Evolutionary conservation across 1,284 basidiomycete genomes (phyloP).

Genomic region (Fomitopsis schrenkii): DNA sequence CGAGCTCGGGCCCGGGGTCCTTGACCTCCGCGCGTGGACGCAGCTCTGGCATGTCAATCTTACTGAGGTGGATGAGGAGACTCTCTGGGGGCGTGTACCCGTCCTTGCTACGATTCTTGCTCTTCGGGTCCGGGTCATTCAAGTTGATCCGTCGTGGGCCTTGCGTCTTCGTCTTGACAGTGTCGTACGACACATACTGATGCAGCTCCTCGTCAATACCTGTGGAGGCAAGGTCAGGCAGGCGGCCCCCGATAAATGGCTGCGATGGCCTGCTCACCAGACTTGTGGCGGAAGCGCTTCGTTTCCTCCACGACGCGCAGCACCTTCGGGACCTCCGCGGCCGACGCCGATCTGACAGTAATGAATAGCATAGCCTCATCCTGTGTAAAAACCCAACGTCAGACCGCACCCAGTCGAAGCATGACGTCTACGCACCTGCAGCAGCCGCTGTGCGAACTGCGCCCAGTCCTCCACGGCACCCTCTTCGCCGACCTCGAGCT

Average conservation of each 20-base stretch:
- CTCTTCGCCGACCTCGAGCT: constrained; percentile 66
- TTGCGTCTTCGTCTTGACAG: constrained; percentile 32
- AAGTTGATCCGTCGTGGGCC: constrained; percentile 67
- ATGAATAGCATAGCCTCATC: constrained; percentile 80
- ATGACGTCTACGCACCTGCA: constrained; percentile 43
- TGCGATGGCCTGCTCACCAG: constrained; percentile 37
- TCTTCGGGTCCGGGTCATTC: constrained; percentile 37
- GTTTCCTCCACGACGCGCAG: constrained; percentile 76
- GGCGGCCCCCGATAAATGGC: not conserved
- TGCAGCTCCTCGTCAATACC: constrained; percentile 58
- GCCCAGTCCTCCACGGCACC: constrained; percentile 65
- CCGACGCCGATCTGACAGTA: constrained; percentile 61
- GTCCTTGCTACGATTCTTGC: constrained; percentile 32
- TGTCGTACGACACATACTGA: constrained; percentile 76
- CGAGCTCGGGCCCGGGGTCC: constrained; percentile 2
- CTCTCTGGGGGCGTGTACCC: constrained; percentile 61
- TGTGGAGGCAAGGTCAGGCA: constrained; percentile 13
- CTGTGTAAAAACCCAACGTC: constrained; percentile 28
- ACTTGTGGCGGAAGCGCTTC: constrained; percentile 70
- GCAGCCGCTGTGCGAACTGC: constrained; percentile 57
- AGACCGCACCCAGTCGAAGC: not conserved
- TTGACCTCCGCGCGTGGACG: constrained; percentile 38
- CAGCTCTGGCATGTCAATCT: constrained; percentile 80
- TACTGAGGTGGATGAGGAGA: constrained; percentile 71
- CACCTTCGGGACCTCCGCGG: constrained; percentile 69